Base-by-base conservation (phyloP, 2,329 filamentous ascomycete genomes). In the Ophiostoma ulmi region DNA sequence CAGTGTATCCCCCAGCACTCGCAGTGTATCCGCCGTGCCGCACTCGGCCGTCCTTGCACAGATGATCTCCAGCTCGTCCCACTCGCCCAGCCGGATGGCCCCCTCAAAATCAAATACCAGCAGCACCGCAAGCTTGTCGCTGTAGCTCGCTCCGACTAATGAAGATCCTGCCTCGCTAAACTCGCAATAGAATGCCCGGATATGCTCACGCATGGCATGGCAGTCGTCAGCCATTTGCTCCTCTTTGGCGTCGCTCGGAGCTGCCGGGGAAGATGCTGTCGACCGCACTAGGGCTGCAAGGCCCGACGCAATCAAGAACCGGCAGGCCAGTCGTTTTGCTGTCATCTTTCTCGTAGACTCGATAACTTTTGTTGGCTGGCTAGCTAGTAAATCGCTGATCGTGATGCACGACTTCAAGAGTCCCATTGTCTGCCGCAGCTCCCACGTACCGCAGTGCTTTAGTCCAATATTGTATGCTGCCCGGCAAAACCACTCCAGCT, bases 401-500 rank as follows among this genome's bases (percentile, higher is more conserved):
- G 76, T 77, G 48, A 88, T 79, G 72, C 86, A 89, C 38, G 81
- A 80, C 5, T 77, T 78, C 67, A 90, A 79, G 35, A 97, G 83
- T 3, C 85, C 81, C 3, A 89, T 76, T 0, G 90, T 81, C 67
- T 83, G 78, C 6, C 78, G 77, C 1, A 88, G 82, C 35, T 85
- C 77, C 83, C 90, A 89, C 0, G 71, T 73, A 3, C 85, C 81
- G 1, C 83, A 82, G 74, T 89, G 83, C 72, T 88, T 87, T 5
- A 94, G 79, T 0, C 88, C 89, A 7, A 93, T 78, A 74, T 95
- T 96, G 81, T 96, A 97, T 1, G 90, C 85, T 73, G 91, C 94
- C 73, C 89, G 89, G 52, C 89, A 90, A 77, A 97, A 94, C 93
- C 93, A 97, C 74, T 94, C 86, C 3, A 96, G 82, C 75, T 97